phyloP scores from a whole-genome alignment of 305 asterid species.

The Fraxinus albicans region DNA sequence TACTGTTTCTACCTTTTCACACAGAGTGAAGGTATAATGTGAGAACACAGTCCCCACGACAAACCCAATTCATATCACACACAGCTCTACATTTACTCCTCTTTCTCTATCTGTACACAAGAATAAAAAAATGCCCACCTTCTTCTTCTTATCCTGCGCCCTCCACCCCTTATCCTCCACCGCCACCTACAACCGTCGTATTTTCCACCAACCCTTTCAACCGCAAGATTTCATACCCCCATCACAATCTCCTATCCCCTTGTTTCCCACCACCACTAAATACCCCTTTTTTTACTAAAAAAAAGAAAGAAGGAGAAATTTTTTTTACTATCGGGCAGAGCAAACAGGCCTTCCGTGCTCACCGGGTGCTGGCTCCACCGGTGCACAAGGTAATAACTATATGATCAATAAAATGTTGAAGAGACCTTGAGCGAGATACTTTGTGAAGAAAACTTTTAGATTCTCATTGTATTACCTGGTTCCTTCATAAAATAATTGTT shows the following conservation, averaged over 20 bases:
- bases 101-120: constrained; percentile 6
- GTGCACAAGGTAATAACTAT: constrained; percentile 15
- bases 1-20: neutral
- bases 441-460: constrained; percentile 1
- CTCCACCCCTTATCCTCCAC: constrained; percentile 16
- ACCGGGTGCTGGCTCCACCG: neutral
- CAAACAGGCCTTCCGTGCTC: neutral
- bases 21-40: constrained; percentile 19
- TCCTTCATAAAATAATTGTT: constrained; percentile 5
- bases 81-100: neutral
- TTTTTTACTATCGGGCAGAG: neutral
- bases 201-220: constrained; percentile 74
- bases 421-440: constrained; percentile 12
- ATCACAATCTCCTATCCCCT: constrained; percentile 37
- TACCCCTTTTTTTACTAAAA: constrained; percentile 34
- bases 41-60: constrained; percentile 7
- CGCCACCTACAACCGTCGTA: constrained; percentile 50
- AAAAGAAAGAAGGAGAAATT: neutral
- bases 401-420: constrained; percentile 13
- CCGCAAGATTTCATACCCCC: constrained; percentile 51
- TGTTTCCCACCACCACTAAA: constrained; percentile 43
- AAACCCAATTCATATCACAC: neutral
- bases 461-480: neutral
- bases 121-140: constrained; percentile 28
- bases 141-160: constrained; percentile 32